Evolutionary conservation across 768 basidiomycete genomes (phyloP).

Genomic region (Cystofilobasidium bisporidii): DNA sequence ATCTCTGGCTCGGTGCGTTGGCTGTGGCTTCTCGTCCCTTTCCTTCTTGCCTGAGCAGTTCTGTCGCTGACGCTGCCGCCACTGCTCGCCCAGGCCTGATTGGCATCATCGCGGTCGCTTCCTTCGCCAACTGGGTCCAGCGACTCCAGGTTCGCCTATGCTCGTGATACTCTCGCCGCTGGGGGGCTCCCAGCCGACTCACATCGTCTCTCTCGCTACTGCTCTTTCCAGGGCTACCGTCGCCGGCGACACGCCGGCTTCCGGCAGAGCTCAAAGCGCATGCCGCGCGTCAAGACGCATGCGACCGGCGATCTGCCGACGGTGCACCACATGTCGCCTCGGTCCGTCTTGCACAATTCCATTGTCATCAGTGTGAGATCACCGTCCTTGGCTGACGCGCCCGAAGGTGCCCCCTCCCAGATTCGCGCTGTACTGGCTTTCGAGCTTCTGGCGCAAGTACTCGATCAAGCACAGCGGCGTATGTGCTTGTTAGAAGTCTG

Average conservation of each 20-base stretch:
- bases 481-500: background rate
- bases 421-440: conserved; percentile 29
- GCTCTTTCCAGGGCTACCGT: background rate
- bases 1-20: conserved; percentile 20
- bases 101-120: conserved; percentile 20
- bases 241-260: conserved; percentile 24
- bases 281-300: conserved; percentile 24
- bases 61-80: background rate
- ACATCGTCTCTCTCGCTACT: background rate
- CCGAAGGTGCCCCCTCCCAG: too few species aligned
- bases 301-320: background rate
- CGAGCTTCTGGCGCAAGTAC: conserved; percentile 28
- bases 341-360: conserved; percentile 20
- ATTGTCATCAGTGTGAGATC: too few species aligned
- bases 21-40: background rate
- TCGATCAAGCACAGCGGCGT: conserved; percentile 22
- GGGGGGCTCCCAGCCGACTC: background rate
- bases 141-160: conserved; percentile 12
- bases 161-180: too few species aligned
- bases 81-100: background rate
- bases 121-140: conserved; percentile 12
- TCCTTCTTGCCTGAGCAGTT: background rate
- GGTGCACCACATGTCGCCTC: background rate
- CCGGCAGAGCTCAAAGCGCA: conserved; percentile 6
- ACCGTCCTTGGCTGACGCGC: too few species aligned